Evolutionary conservation across 2,329 filamentous ascomycete species (phyloP).

Genomic region (Aspergillus flavus): DNA sequence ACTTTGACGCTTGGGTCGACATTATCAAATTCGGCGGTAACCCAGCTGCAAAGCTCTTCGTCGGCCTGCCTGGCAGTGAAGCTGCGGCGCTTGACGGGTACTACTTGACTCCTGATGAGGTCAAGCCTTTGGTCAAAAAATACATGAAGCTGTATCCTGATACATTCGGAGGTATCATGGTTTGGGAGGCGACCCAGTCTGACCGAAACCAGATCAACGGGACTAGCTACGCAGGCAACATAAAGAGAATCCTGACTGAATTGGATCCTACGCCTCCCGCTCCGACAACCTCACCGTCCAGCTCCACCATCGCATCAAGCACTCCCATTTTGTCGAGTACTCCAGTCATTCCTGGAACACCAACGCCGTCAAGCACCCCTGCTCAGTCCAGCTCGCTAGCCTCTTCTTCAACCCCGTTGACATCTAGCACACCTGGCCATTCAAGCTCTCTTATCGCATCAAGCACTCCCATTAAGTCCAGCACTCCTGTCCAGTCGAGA

Average conservation of each 20-base stretch:
- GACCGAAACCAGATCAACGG: conserved; percentile 49
- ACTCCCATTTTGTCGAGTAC: conserved; percentile 5
- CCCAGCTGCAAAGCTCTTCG: conserved; percentile 54
- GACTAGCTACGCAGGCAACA: conserved; percentile 50
- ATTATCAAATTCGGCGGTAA: conserved; percentile 40
- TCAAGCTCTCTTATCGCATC: conserved; percentile 14
- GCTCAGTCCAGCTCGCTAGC: conserved; percentile 5
- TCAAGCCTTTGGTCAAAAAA: conserved; percentile 46
- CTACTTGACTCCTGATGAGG: conserved; percentile 54
- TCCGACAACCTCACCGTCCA: conserved; percentile 19
- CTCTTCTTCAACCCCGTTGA: neutral
- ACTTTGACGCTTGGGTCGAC: conserved; percentile 51
- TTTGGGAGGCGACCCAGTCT: conserved; percentile 60
- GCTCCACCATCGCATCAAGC: conserved; percentile 1
- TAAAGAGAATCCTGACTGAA: conserved; percentile 48
- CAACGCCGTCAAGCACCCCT: conserved; percentile 8
- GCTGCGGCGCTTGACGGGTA: conserved; percentile 34
- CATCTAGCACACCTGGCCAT: conserved; percentile 13
- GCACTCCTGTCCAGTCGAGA: conserved; percentile 11
- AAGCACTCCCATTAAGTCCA: neutral
- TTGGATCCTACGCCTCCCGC: conserved; percentile 28
- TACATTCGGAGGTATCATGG: conserved; percentile 61
- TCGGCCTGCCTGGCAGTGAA: conserved; percentile 52
- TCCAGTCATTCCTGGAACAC: conserved; percentile 2
- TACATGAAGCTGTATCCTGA: conserved; percentile 44